These are phyloP conservation scores for Epichloe scottii DNA, from an alignment of 2,329 filamentous ascomycete species.

Conservation along the genomic window DNA sequence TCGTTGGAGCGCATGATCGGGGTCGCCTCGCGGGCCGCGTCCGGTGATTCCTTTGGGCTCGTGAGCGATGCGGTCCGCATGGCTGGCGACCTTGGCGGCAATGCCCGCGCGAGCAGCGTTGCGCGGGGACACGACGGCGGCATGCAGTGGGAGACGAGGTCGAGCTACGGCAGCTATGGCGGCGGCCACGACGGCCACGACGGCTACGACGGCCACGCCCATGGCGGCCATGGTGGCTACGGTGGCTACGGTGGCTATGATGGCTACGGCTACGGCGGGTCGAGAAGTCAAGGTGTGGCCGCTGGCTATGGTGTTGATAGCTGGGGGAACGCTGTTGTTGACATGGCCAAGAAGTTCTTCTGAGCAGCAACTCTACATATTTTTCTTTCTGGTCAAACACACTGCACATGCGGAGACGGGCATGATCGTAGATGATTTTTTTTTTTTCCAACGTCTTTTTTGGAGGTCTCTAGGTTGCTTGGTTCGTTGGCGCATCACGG, in stretches of 20 bases:
- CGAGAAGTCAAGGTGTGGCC: constrained; percentile 15
- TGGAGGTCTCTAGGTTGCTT: no score
- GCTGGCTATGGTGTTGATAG: constrained; percentile 2
- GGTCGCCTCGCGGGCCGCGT: constrained; percentile 35
- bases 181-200: not conserved
- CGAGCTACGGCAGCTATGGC: constrained; percentile 15
- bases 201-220: constrained; percentile 7
- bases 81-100: constrained; percentile 26
- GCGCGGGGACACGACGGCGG: constrained; percentile 23
- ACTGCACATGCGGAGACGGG: no score
- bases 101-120: constrained; percentile 12
- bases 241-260: constrained; percentile 14
- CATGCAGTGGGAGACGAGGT: constrained; percentile 24
- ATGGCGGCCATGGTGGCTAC: constrained; percentile 11
- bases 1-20: constrained; percentile 47
- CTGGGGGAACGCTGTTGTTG: constrained; percentile 24
- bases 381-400: not conserved
- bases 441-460: not conserved
- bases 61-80: constrained; percentile 44
- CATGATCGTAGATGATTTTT: not conserved
- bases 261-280: constrained; percentile 7
- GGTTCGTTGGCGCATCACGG: no score
- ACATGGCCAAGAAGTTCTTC: constrained; percentile 31
- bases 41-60: constrained; percentile 35
- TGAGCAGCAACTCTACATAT: constrained; percentile 10